phyloP scores from a whole-genome alignment of 192 early-diverging fungal genomes.

The Gonapodya prolifera region DNA sequence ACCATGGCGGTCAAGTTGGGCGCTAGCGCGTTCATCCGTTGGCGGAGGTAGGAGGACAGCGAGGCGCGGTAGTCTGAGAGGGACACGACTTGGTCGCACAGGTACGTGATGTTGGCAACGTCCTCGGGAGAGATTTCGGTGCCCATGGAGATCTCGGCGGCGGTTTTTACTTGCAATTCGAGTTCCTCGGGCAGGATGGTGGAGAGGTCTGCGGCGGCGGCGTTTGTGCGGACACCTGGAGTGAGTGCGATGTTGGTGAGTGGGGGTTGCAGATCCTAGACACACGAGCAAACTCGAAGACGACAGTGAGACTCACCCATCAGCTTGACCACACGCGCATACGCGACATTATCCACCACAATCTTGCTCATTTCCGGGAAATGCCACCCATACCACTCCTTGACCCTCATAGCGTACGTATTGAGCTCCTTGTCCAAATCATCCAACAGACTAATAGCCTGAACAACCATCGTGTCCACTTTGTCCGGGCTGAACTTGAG shows the following conservation, averaged over 20 bases:
- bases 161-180: conserved; percentile 85
- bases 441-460: conserved; percentile 61
- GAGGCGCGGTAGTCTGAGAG: conserved; percentile 90
- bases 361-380: conserved; percentile 98
- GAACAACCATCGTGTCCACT: conserved; percentile 65
- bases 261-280: background rate
- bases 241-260: background rate
- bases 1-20: conserved; percentile 87
- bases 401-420: conserved; percentile 91
- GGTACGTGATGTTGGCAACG: conserved; percentile 84
- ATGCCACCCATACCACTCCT: conserved; percentile 99
- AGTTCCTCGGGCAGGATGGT: conserved; percentile 83
- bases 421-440: conserved; percentile 99
- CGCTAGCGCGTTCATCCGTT: conserved; percentile 87
- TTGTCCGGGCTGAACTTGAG: conserved; percentile 99
- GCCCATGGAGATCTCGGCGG: conserved; percentile 98
- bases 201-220: conserved; percentile 61
- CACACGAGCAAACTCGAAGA: too few relatives aligned
- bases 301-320: too few relatives aligned
- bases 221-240: conserved; percentile 65
- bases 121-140: conserved; percentile 96
- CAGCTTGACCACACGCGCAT: conserved; percentile 74
- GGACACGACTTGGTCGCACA: conserved; percentile 92
- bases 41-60: conserved; percentile 93
- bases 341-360: conserved; percentile 89